These are phyloP conservation scores for Veloboletus limbatus DNA, from an alignment of 1,284 basidiomycete species.

Conservation along the genomic window DNA sequence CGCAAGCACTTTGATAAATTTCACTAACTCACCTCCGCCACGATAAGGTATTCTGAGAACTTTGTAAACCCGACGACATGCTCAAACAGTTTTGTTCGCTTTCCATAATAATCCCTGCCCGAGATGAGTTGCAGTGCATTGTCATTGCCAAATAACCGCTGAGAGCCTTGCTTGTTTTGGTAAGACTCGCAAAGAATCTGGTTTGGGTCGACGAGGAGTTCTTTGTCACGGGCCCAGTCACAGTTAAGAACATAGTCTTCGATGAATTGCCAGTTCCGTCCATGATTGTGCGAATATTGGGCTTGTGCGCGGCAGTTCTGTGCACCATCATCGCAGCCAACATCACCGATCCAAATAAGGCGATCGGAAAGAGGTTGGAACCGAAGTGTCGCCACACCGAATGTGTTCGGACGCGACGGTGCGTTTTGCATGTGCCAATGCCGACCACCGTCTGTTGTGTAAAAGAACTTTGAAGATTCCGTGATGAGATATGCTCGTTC, in stretches of 20 bases:
- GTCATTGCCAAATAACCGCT: slow-evolving; percentile 53
- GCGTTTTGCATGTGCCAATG: slow-evolving; percentile 65
- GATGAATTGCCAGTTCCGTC: slow-evolving; percentile 72
- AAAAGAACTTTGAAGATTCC: slow-evolving; percentile 59
- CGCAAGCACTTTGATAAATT: background rate
- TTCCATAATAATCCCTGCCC: slow-evolving; percentile 73
- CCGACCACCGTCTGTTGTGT: slow-evolving; percentile 81
- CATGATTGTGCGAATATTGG: slow-evolving; percentile 75
- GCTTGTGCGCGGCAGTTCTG: slow-evolving; percentile 70
- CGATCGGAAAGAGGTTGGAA: slow-evolving; percentile 89
- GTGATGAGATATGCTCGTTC: slow-evolving; percentile 93
- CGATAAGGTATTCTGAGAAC: slow-evolving; percentile 93
- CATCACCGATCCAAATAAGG: slow-evolving; percentile 87
- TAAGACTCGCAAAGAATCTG: slow-evolving; percentile 95
- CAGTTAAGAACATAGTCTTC: slow-evolving; percentile 91
- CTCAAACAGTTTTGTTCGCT: slow-evolving; percentile 78
- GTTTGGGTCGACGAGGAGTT: slow-evolving; percentile 76
- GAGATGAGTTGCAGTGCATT: slow-evolving; percentile 81
- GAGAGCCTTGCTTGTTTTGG: slow-evolving; percentile 78
- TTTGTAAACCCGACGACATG: slow-evolving; percentile 93
- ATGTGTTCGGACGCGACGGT: slow-evolving; percentile 75
- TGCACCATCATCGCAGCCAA: slow-evolving; percentile 52
- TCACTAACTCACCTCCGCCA: slow-evolving; percentile 72
- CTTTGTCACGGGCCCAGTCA: slow-evolving; percentile 84
- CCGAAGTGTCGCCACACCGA: slow-evolving; percentile 74